Evolutionary conservation across 768 basidiomycete genomes (phyloP).

Genomic region (Botryobasidium botryosum): DNA sequence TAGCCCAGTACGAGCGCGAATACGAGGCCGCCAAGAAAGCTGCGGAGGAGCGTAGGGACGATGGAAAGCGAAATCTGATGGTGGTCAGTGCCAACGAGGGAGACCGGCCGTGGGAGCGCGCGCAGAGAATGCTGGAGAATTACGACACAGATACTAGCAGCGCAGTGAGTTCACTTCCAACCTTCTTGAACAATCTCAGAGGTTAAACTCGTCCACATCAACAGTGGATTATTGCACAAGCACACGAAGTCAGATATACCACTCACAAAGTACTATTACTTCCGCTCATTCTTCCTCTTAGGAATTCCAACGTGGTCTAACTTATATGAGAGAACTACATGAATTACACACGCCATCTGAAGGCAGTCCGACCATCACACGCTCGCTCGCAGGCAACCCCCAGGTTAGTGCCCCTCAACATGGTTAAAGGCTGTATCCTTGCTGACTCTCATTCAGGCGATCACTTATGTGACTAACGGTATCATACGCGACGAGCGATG

Average conservation of each 20-base stretch:
- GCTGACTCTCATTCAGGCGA: not conserved
- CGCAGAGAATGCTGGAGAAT: not conserved
- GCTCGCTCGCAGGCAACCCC: slow-evolving; percentile 1
- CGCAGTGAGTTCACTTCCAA: not conserved
- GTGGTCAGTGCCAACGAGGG: not conserved
- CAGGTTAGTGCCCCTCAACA: not conserved
- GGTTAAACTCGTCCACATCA: not conserved
- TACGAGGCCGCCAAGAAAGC: slow-evolving; percentile 1
- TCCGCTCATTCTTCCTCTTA: not conserved
- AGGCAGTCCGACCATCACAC: not conserved
- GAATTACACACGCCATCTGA: not conserved
- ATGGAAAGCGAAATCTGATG: not conserved
- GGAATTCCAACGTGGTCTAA: not conserved
- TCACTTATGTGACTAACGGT: slow-evolving; percentile 3
- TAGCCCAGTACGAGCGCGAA: not conserved
- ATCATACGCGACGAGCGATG: slow-evolving; percentile 3
- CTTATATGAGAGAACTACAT: not conserved
- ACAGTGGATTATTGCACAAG: slow-evolving; percentile 1
- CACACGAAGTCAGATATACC: not conserved
- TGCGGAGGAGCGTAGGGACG: not conserved
- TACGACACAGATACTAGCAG: not conserved
- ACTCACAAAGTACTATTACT: not conserved
- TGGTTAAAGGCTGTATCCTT: not conserved
- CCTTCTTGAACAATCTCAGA: not conserved
- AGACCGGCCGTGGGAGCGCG: not conserved